Evolutionary conservation across 108 stramenopile species (phyloP).

Genomic region (Parietichytrium sp.): DNA sequence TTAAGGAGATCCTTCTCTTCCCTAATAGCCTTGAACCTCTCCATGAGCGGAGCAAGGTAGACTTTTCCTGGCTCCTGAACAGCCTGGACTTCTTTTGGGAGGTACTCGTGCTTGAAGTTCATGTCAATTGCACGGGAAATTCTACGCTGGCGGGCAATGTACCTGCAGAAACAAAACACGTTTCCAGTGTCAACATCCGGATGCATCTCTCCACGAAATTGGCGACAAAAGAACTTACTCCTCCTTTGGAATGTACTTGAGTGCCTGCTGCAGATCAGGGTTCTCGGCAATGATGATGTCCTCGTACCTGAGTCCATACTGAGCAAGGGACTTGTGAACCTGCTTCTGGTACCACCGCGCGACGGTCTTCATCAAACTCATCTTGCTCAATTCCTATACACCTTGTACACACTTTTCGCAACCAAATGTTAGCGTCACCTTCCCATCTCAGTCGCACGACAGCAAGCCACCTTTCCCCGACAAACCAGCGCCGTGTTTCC

Average conservation of each 20-base stretch:
- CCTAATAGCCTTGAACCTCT: neutral
- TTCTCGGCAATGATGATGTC: conserved; percentile 37
- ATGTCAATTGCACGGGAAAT: conserved; percentile 23
- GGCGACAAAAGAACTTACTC: too few relatives aligned
- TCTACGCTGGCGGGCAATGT: conserved; percentile 36
- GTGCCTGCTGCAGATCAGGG: neutral
- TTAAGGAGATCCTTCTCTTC: conserved; percentile 21
- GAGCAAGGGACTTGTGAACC: neutral
- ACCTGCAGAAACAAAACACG: too few relatives aligned
- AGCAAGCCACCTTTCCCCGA: too few relatives aligned
- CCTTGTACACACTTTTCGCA: too few relatives aligned
- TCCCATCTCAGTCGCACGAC: too few relatives aligned
- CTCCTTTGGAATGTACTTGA: neutral
- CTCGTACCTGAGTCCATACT: conserved; percentile 20
- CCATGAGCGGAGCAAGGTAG: conserved; percentile 38
- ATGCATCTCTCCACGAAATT: too few relatives aligned
- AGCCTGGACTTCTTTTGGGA: conserved; percentile 33
- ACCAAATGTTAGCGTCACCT: too few relatives aligned
- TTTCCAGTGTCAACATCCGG: too few relatives aligned
- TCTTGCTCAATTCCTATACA: too few relatives aligned
- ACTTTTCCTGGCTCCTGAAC: conserved; percentile 26
- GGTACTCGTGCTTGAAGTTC: conserved; percentile 39
- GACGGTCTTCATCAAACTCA: neutral
- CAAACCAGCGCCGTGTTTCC: too few relatives aligned
- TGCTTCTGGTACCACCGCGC: conserved; percentile 34